phyloP scores from a whole-genome alignment of 2,329 filamentous ascomycete species.

The Fonsecaea pugnacius region DNA sequence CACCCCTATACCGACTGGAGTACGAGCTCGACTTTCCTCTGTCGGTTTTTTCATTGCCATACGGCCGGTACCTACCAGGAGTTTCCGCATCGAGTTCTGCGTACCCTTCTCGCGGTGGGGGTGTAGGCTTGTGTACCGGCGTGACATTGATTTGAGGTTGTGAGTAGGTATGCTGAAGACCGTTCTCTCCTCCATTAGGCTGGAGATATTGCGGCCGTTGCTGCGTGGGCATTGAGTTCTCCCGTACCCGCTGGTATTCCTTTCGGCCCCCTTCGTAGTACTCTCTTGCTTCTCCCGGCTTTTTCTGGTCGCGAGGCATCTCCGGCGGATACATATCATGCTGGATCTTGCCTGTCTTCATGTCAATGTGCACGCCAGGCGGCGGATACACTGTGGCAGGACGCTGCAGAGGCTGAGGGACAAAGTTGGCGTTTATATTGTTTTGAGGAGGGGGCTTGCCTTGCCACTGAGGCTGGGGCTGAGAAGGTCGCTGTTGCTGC shows the following conservation, averaged over 20 bases:
- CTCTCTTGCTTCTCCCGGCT: conserved; percentile 13
- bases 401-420: conserved; percentile 23
- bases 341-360: conserved; percentile 33
- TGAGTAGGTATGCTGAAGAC: conserved; percentile 6
- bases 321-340: conserved; percentile 34
- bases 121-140: background rate
- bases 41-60: conserved; percentile 16
- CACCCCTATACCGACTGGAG: conserved; percentile 8
- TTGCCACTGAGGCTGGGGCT: conserved; percentile 16
- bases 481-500: conserved; percentile 17
- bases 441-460: conserved; percentile 6
- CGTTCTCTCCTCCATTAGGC: conserved; percentile 1
- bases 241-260: conserved; percentile 12
- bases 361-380: conserved; percentile 28
- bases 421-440: conserved; percentile 16
- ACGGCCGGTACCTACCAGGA: conserved; percentile 24
- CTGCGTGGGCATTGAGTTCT: conserved; percentile 20
- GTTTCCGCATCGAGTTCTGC: conserved; percentile 30
- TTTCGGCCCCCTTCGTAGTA: conserved; percentile 11
- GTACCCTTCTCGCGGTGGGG: conserved; percentile 18
- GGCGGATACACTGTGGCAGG: conserved; percentile 28
- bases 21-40: conserved; percentile 18
- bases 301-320: conserved; percentile 19
- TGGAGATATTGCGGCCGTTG: conserved; percentile 10
- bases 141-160: conserved; percentile 27